Conservation (phyloP, 2,329 filamentous ascomycete genomes). For the Chaetomiaceae sp. region DNA sequence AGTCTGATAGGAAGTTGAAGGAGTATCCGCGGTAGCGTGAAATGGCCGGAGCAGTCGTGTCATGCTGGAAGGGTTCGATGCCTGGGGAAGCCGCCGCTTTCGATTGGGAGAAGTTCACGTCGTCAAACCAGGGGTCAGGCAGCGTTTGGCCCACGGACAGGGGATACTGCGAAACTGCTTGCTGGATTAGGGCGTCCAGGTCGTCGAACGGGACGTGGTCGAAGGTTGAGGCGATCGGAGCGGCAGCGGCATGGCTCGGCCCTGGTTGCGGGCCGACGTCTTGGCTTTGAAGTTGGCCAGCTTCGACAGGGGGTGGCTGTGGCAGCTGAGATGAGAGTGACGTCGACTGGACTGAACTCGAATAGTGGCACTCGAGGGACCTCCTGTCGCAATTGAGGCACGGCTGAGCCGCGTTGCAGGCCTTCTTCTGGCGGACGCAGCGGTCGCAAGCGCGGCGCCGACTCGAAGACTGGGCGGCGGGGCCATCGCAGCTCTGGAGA, state of each 20-base stretch:
- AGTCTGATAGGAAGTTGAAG: slow-evolving; percentile 33
- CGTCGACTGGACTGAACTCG: background rate
- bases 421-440: slow-evolving; percentile 34
- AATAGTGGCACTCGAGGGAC: slow-evolving; percentile 26
- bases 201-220: slow-evolving; percentile 16
- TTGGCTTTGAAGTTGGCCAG: background rate
- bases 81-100: background rate
- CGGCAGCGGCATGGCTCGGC: background rate
- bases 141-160: slow-evolving; percentile 8
- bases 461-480: slow-evolving; percentile 15
- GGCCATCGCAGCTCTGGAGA: slow-evolving; percentile 31
- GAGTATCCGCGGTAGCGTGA: slow-evolving; percentile 20
- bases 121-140: slow-evolving; percentile 16
- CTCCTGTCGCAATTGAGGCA: slow-evolving; percentile 30
- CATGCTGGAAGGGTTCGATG: background rate
- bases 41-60: background rate
- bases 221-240: slow-evolving; percentile 6
- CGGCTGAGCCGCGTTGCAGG: slow-evolving; percentile 31
- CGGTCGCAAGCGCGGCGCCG: slow-evolving; percentile 33
- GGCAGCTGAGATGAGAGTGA: background rate
- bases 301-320: background rate
- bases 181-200: slow-evolving; percentile 19
- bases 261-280: background rate
- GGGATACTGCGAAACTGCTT: slow-evolving; percentile 19
- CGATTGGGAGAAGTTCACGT: slow-evolving; percentile 8